phyloP scores from a whole-genome alignment of 805 yeast species.

The Hanseniaspora thailandica region DNA sequence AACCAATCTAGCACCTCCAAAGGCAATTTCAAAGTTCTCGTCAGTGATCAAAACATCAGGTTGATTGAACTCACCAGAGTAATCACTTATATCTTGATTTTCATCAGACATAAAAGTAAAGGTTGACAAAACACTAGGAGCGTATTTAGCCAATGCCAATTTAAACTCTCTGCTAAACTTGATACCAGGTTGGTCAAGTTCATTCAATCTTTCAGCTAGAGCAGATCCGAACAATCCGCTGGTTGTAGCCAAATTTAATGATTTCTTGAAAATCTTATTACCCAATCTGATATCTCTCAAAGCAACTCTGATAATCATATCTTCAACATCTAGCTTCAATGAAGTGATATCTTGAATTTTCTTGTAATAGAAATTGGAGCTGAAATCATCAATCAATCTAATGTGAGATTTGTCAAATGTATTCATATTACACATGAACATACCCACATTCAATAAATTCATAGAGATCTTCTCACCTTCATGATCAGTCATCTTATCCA shows the following conservation, averaged over 20 bases:
- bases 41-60: conserved; percentile 44
- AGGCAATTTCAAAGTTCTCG: conserved; percentile 52
- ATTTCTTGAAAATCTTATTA: conserved; percentile 56
- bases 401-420: conserved; percentile 47
- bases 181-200: conserved; percentile 16
- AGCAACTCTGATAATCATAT: conserved; percentile 68
- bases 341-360: conserved; percentile 54
- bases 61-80: conserved; percentile 18
- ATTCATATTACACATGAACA: conserved; percentile 73
- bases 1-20: conserved; percentile 71
- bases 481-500: conserved; percentile 58
- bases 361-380: conserved; percentile 64
- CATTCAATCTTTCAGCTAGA: conserved; percentile 7
- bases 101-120: conserved; percentile 32
- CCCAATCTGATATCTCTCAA: conserved; percentile 79
- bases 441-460: conserved; percentile 67
- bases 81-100: conserved; percentile 22
- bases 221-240: conserved; percentile 19
- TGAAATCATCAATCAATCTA: conserved; percentile 79
- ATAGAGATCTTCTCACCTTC: conserved; percentile 56
- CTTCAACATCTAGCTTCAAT: conserved; percentile 64
- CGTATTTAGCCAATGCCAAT: conserved; percentile 48
- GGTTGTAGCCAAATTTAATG: conserved; percentile 39
- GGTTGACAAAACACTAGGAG: conserved; percentile 44
- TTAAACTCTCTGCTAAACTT: conserved; percentile 53